These are phyloP conservation scores for Penicillium subrubescens DNA, from an alignment of 495 filamentous ascomycete genomes.

Conservation along the genomic window DNA sequence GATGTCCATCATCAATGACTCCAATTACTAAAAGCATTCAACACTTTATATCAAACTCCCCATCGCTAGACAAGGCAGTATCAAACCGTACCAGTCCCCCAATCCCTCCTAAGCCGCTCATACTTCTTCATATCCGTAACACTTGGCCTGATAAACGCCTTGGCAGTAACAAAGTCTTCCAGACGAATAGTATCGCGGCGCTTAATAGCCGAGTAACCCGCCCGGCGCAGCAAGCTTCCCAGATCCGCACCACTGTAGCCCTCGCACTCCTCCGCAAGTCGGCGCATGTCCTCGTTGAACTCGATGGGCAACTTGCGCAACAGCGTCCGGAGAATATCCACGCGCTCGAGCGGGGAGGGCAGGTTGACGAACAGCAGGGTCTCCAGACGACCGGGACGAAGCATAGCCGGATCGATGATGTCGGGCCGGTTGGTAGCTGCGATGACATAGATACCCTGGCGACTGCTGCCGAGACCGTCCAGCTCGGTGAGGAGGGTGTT, in stretches of 20 bases:
- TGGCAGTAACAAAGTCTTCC: conserved; percentile 77
- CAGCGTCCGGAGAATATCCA: conserved; percentile 81
- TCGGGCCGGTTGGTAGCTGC: conserved; percentile 95
- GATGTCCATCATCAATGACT: neutral
- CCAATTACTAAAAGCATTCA: neutral
- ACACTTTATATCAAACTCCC: neutral
- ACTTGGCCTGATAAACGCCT: conserved; percentile 72
- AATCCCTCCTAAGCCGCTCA: conserved; percentile 56
- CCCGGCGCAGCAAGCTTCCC: conserved; percentile 72
- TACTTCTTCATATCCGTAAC: conserved; percentile 78
- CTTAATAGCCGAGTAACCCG: conserved; percentile 74
- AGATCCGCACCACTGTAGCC: conserved; percentile 92
- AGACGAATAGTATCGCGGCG: conserved; percentile 60
- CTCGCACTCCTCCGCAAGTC: conserved; percentile 73
- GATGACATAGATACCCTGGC: conserved; percentile 89
- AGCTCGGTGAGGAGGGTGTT: conserved; percentile 97
- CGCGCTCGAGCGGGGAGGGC: conserved; percentile 74
- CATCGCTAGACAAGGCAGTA: neutral
- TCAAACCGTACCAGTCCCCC: conserved; percentile 44
- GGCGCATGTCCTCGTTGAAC: conserved; percentile 45
- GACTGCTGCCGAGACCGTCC: conserved; percentile 75
- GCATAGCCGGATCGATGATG: conserved; percentile 95
- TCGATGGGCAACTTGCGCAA: conserved; percentile 63
- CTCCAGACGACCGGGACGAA: conserved; percentile 87
- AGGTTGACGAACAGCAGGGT: conserved; percentile 89